Conservation (phyloP, 2,329 filamentous ascomycete genomes). For the Elsinoe arachidis region DNA sequence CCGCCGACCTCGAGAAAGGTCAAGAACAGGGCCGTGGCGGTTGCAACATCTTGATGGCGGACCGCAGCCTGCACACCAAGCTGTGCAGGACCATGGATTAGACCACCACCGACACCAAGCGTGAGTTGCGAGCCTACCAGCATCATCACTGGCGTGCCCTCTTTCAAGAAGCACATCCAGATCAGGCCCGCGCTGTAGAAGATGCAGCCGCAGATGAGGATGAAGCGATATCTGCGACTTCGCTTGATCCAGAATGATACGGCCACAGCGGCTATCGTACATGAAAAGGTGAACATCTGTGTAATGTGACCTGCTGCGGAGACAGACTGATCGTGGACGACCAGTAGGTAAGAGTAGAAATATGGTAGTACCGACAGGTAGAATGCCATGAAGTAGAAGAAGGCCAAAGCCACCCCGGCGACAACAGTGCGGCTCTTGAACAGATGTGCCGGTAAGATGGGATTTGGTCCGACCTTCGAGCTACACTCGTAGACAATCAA, state of each 20-base stretch:
- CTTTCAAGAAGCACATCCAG: conserved; percentile 14
- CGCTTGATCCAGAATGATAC: conserved; percentile 57
- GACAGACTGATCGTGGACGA: conserved; percentile 52
- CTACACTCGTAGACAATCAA: conserved; percentile 50
- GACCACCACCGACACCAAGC: conserved; percentile 47
- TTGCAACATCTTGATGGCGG: conserved; percentile 45
- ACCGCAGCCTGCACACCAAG: conserved; percentile 49
- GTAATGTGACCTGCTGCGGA: conserved; percentile 54
- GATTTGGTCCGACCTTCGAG: conserved; percentile 43
- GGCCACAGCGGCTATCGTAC: conserved; percentile 52
- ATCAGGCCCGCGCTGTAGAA: neutral
- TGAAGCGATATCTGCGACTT: conserved; percentile 45
- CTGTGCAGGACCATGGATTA: conserved; percentile 49
- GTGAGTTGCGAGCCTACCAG: conserved; percentile 46
- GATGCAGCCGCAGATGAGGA: neutral
- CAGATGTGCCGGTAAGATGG: conserved; percentile 50
- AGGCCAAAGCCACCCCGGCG: conserved; percentile 53
- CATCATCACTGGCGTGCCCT: conserved; percentile 35
- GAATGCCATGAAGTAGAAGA: conserved; percentile 67
- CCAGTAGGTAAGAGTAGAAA: conserved; percentile 59
- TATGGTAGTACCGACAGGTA: conserved; percentile 62
- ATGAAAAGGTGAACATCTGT: conserved; percentile 57
- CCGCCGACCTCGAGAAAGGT: conserved; percentile 48
- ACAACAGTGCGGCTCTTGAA: conserved; percentile 55
- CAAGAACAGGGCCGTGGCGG: conserved; percentile 49